Evolutionary conservation across 2,329 filamentous ascomycete species (phyloP), one percentile per base, ranked within the genome.

Genomic region (Colletotrichum melonis): DNA sequence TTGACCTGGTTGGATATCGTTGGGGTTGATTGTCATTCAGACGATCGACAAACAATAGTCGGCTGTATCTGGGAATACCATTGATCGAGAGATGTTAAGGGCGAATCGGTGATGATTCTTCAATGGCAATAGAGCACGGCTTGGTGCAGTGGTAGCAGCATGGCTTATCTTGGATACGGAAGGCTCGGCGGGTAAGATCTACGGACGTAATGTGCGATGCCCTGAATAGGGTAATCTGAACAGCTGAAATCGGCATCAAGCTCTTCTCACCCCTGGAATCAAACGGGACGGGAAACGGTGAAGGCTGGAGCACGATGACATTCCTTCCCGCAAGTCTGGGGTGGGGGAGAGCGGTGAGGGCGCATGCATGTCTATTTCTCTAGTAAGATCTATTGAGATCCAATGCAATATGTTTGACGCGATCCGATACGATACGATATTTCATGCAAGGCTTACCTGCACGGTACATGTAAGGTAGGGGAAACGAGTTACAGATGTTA

Each of bases 181-280:
- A 16, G 38, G 38, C 14, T 42, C 14, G 2, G 26, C 38, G 55
- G 58, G 14, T 22, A 62, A 26, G 11, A 14, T 38, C 38, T 69
- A 69, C 66, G 66, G 66, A 69, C 58, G 66, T 69, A 69, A 69
- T 64, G 59, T 32, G 26, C 22, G 11, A n/a, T 30, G 5, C 8
- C 46, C 49, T 35, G 22, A 52, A 46, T 16, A 24, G n/a, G 46
- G 32, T 11, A 52, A 35, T n/a, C 14, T 42, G 38, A 7, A 42
- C 38, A 42, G 38, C 38, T 42, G 38, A 42, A 42, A 8, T 42
- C 38, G 38, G 38, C 38, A 42, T 42, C 5, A 42, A 3, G 5
- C 38, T 42, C 4, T 42, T 42, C 38, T 42, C 16, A 8, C 28
- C 32, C 26, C 16, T 63, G 46, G 28, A 26, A 24, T 32, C 59